Conservation (phyloP, 1,284 basidiomycete genomes). For the Ustilago crameri region DNA sequence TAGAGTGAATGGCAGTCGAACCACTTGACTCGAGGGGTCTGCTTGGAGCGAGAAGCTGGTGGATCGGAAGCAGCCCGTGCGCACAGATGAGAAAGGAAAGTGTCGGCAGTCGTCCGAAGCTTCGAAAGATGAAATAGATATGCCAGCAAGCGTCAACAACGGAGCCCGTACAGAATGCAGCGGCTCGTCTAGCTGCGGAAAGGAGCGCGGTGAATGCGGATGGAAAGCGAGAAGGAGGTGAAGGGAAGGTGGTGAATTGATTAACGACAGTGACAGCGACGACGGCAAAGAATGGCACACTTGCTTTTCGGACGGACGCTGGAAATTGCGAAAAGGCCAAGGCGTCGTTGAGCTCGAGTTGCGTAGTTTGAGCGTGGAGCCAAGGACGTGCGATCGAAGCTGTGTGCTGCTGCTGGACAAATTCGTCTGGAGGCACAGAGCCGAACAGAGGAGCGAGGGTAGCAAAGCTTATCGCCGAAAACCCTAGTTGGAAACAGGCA, state of each 20-base stretch:
- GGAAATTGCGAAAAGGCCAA: slow-evolving; percentile 3
- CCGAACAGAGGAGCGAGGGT: too few species aligned
- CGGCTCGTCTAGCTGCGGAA: background rate
- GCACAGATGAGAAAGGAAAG: slow-evolving; percentile 2
- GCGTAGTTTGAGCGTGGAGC: background rate
- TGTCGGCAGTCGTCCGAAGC: slow-evolving; percentile 10
- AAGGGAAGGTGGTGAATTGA: background rate
- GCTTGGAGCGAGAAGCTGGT: background rate
- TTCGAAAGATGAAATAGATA: slow-evolving; percentile 7
- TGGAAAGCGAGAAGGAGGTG: background rate
- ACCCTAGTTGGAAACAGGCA: background rate
- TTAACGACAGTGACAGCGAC: slow-evolving; percentile 5
- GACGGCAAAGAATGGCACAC: slow-evolving; percentile 8
- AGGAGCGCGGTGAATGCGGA: background rate
- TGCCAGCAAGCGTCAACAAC: background rate
- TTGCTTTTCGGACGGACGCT: slow-evolving; percentile 5
- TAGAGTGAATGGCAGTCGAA: too few species aligned
- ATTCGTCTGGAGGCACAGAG: background rate
- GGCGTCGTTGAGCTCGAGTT: slow-evolving; percentile 1
- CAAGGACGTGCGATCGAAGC: slow-evolving; percentile 16
- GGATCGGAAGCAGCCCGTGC: slow-evolving; percentile 15
- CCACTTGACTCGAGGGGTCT: background rate
- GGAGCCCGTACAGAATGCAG: background rate
- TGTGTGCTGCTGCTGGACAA: background rate
- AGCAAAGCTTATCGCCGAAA: background rate